Evolutionary conservation across 2,329 filamentous ascomycete species (phyloP).

Genomic region (Fusarium ambrosium): DNA sequence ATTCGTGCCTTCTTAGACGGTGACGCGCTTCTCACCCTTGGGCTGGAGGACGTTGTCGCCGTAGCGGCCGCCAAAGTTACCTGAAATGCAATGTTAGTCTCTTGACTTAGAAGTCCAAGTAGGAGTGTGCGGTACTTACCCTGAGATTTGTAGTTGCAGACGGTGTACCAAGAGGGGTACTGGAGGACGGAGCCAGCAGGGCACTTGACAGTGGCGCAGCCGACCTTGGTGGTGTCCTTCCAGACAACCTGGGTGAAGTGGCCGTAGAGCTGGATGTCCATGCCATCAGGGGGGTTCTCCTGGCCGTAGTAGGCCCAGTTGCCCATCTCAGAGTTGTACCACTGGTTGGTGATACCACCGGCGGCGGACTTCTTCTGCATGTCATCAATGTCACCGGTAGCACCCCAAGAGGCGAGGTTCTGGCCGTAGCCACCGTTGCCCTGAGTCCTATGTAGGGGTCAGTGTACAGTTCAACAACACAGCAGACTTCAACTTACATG

Average conservation of each 20-base stretch:
- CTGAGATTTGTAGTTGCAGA: constrained; percentile 86
- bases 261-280: constrained; percentile 75
- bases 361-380: constrained; percentile 69
- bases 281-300: constrained; percentile 68
- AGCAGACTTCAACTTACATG: constrained; percentile 66
- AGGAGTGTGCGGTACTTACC: constrained; percentile 65
- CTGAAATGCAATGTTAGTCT: constrained; percentile 47
- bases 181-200: constrained; percentile 59
- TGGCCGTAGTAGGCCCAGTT: constrained; percentile 72
- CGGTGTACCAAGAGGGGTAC: constrained; percentile 78
- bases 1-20: constrained; percentile 43
- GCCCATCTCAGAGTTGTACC: constrained; percentile 86
- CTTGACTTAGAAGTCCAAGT: background rate
- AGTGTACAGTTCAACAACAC: constrained; percentile 41
- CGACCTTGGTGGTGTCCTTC: constrained; percentile 55
- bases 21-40: constrained; percentile 40
- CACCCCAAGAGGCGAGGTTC: constrained; percentile 82
- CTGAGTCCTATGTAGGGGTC: constrained; percentile 60
- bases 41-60: constrained; percentile 63
- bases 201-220: constrained; percentile 79
- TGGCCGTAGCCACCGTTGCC: constrained; percentile 83
- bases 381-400: constrained; percentile 53
- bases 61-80: constrained; percentile 67
- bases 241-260: constrained; percentile 62
- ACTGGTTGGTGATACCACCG: constrained; percentile 81